Evolutionary conservation across 2,329 filamentous ascomycete genomes (phyloP), one percentile per base, ranked within the genome.

Genomic region (Exserohilum turcica): DNA sequence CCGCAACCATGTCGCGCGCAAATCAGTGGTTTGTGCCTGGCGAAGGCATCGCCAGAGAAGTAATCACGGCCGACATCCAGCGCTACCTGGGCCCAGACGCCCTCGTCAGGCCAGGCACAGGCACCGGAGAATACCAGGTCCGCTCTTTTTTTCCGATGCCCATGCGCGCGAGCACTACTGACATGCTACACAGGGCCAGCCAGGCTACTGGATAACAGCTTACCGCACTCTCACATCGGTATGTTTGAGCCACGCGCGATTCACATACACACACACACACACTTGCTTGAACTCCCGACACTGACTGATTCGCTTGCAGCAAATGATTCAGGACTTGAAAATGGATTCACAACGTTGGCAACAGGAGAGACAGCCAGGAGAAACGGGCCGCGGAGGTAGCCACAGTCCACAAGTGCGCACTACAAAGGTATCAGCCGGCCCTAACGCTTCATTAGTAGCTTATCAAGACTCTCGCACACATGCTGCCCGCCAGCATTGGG

Each of bases 41-140:
- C 57, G 78, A 80, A 42, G 79, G 79, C 68, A 81, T 81, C 64
- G 76, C 78, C 52, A 68, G 79, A 64, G 76, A 80, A 68, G 79
- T 81, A 68, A 81, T 81, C 59, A 79, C 78, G 42, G 78, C 78
- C 60, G 79, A 81, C 68, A 81, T 81, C 61, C 78, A 80, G 69
- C 75, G 78, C 63, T 81, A 80, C 62, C 66, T 81, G 51, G 79
- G 79, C 47, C 77, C 77, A 56, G 79, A 81, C 72, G 79, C 79
- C 43, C 78, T 79, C 52, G 78, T 80, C 38, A 74, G 76, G 62
- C 79, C 79, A 35, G 79, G 79, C 43, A 60, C 69, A 42, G 77
- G 77, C 61, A 77, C 68, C 54, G 77, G 74, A 49, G 75, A 78
- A 51, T 72, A 78, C 64, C 72, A 78, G 71, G 77, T 80, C 63